phyloP scores from a whole-genome alignment of 2,329 filamentous ascomycete species.

The Raffaelea deltoideospora region DNA sequence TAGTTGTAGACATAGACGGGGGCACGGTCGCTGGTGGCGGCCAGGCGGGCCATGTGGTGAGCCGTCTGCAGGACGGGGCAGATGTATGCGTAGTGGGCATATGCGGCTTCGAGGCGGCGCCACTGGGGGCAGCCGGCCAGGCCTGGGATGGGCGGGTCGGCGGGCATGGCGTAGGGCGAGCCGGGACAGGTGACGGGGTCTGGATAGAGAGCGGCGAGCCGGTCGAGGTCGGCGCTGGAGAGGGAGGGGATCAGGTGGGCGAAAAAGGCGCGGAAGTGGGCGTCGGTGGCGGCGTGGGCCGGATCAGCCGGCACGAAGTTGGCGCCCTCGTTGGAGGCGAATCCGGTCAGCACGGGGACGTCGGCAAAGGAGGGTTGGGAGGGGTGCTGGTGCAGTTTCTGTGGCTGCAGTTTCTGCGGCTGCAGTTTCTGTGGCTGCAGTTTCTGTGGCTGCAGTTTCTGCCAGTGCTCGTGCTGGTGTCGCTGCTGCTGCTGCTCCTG shows the following conservation, averaged over 20 bases:
- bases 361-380: slow-evolving; percentile 35
- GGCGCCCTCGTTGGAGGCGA: slow-evolving; percentile 55
- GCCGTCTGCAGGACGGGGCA: slow-evolving; percentile 48
- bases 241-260: slow-evolving; percentile 42
- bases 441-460: too few relatives aligned
- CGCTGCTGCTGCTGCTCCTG: too few relatives aligned
- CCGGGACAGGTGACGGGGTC: slow-evolving; percentile 27
- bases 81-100: slow-evolving; percentile 50
- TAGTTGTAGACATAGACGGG: slow-evolving; percentile 43
- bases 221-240: slow-evolving; percentile 31
- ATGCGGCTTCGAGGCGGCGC: slow-evolving; percentile 41
- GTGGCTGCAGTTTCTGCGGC: too few relatives aligned
- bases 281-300: slow-evolving; percentile 24
- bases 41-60: slow-evolving; percentile 20
- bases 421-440: too few relatives aligned
- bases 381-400: too few relatives aligned
- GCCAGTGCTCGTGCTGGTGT: too few relatives aligned
- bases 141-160: slow-evolving; percentile 19
- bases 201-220: slow-evolving; percentile 46
- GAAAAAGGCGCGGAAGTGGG: slow-evolving; percentile 47
- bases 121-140: slow-evolving; percentile 37
- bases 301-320: slow-evolving; percentile 37
- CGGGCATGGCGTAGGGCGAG: slow-evolving; percentile 12
- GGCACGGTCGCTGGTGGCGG: slow-evolving; percentile 8
- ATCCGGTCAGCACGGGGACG: slow-evolving; percentile 53